phyloP scores from a whole-genome alignment of 2,329 filamentous ascomycete genomes.

The Pyricularia pennisetigena region DNA sequence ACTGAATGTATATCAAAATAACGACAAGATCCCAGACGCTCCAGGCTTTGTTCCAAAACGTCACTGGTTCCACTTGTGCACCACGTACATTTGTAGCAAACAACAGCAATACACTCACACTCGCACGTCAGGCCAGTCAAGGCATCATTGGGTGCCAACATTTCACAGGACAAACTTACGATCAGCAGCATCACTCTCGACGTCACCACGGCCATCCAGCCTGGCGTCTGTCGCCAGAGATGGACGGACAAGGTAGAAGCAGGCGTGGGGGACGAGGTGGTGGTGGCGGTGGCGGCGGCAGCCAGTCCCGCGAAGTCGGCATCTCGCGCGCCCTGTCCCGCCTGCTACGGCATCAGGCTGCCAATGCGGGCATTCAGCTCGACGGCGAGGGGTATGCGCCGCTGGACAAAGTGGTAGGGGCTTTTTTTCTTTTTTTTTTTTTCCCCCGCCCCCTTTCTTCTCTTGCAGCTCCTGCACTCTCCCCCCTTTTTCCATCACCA shows the following conservation, averaged over 20 bases:
- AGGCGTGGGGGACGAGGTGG: slow-evolving; percentile 17
- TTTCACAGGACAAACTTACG: not conserved
- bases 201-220: not conserved
- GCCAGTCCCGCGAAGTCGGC: slow-evolving; percentile 31
- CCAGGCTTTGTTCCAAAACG: not conserved
- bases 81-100: not conserved
- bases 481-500: not conserved
- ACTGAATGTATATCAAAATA: not conserved
- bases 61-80: not conserved
- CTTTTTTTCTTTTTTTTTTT: slow-evolving; percentile 4
- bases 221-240: not conserved
- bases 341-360: slow-evolving; percentile 46
- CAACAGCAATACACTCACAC: not conserved
- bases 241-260: slow-evolving; percentile 9
- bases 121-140: not conserved
- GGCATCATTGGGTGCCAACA: not conserved
- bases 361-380: slow-evolving; percentile 43
- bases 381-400: slow-evolving; percentile 50
- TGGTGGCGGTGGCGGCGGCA: slow-evolving; percentile 20
- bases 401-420: slow-evolving; percentile 48
- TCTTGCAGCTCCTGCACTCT: too few species aligned
- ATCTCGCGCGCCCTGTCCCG: slow-evolving; percentile 44
- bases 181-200: not conserved
- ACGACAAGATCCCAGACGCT: not conserved
- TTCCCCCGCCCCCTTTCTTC: too few species aligned